Evolutionary conservation across 768 basidiomycete genomes (phyloP), one percentile per base, ranked within the genome.

Genomic region (Suillus cothurnatus): DNA sequence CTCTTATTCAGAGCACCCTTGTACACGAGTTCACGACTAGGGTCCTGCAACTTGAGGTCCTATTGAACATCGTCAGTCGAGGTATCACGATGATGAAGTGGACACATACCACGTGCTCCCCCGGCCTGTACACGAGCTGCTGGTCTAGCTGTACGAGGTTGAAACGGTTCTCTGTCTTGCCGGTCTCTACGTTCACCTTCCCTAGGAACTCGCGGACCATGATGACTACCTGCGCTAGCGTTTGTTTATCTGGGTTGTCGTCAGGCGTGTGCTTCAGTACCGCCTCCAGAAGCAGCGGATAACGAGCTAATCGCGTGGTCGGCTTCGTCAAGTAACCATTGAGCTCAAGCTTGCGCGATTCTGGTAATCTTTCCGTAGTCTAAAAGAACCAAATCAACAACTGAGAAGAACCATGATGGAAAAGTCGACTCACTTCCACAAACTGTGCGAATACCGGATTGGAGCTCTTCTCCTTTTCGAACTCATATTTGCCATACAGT

Each of bases 311-410:
- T 71, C 97, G 90, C 6, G 97, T 99, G 2, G 97, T 99, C 2
- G 97, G 97, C 76, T 98, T 99, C 8, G 97, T 99, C 47, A 99
- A 82, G 76, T 99, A 99, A 1, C 94, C 97, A 74, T 99, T 99
- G 58, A 99, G 80, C 77, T 99, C 97, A 41, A 99, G 86, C 78
- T 98, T 99, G 34, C 97, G 86, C 11, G 96, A 98, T 75, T 97
- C 95, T 0, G 96, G 96, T 23, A 92, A 81, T 23, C 97, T 91
- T 74, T 99, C 97, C 3, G 92, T 93, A 68, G 88, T 82, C 95
- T 96, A 69, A 21, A 43, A n/a, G 26, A 26, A 32, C 34, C 67
- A 49, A 65, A 49, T 34, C n/a, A 36, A 12, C 43, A 39, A 34
- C 9, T 47, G 47, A 36, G 36, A 23, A 60, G 43, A 36, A 45